Percentiles rank a stretch among this genome's conserved stretches.
These are phyloP conservation scores for Zymoseptoria tritici DNA, from an alignment of 2,329 filamentous ascomycete genomes.

Conservation along the genomic window DNA sequence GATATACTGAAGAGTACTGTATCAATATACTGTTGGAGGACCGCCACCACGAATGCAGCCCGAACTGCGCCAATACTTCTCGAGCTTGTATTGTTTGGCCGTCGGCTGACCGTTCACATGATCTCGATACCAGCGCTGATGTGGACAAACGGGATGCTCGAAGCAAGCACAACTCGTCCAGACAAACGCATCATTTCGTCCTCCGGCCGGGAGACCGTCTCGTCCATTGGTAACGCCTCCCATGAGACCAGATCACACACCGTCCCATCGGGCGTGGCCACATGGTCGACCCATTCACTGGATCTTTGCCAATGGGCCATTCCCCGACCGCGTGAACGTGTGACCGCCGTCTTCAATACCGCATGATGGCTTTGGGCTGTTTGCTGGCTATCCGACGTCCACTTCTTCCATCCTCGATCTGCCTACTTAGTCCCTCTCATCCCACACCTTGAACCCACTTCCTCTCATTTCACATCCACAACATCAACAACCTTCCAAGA, in stretches of 20 bases:
- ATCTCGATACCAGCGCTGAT: background rate
- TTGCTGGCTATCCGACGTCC: conserved; percentile 5
- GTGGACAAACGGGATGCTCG: background rate
- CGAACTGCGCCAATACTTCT: background rate
- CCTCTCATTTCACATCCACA: background rate
- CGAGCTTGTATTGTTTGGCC: background rate
- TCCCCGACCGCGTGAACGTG: background rate
- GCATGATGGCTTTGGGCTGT: conserved; percentile 1
- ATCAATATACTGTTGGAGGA: background rate
- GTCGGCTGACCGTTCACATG: background rate
- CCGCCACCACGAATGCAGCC: background rate
- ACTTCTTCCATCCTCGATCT: background rate
- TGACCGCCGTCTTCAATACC: background rate
- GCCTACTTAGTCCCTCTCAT: background rate
- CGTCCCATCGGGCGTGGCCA: background rate
- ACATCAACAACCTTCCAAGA: background rate
- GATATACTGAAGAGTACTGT: background rate
- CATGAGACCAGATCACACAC: background rate
- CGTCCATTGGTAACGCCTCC: background rate
- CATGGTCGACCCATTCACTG: background rate
- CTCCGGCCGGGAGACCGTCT: background rate
- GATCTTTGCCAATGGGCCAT: background rate
- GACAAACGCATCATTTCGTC: background rate
- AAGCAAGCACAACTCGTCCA: background rate
- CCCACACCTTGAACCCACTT: background rate